Conservation (phyloP, 164 flowering plant species). For the Aristolochia contorta region DNA sequence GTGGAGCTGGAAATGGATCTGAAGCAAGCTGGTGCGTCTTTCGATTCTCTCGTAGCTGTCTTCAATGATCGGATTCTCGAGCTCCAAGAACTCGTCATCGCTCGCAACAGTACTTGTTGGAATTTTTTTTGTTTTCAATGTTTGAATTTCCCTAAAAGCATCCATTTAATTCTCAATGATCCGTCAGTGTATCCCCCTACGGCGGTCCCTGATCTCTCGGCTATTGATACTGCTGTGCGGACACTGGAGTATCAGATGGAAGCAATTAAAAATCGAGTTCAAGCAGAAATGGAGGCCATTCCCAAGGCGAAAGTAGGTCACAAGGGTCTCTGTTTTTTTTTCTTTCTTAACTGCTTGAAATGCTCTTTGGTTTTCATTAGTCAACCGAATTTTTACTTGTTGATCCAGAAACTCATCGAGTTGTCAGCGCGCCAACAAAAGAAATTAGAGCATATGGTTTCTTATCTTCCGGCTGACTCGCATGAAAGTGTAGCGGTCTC, state of each 20-base stretch:
- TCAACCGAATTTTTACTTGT: background rate
- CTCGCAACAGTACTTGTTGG: slow-evolving; percentile 60
- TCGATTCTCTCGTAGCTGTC: slow-evolving; percentile 56
- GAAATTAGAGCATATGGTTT: slow-evolving; percentile 59
- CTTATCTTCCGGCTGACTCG: slow-evolving; percentile 32
- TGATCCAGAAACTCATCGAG: slow-evolving; percentile 57
- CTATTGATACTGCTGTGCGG: slow-evolving; percentile 20
- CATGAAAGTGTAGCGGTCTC: slow-evolving; percentile 22
- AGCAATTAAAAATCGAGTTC: slow-evolving; percentile 58
- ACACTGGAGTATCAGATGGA: slow-evolving; percentile 82
- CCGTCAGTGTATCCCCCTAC: background rate
- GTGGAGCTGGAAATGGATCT: slow-evolving; percentile 32
- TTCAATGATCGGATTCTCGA: slow-evolving; percentile 70
- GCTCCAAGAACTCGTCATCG: slow-evolving; percentile 81
- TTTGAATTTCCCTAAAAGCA: background rate
- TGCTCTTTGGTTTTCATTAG: background rate
- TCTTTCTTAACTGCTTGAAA: background rate
- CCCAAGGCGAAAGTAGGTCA: slow-evolving; percentile 56
- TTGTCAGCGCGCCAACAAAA: slow-evolving; percentile 66
- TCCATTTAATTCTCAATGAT: background rate
- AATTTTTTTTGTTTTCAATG: too few species aligned
- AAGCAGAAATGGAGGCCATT: slow-evolving; percentile 67
- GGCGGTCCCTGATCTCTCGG: background rate
- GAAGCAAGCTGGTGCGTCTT: slow-evolving; percentile 61
- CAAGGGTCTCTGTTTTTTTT: slow-evolving; percentile 13